Base-by-base conservation (phyloP, 1,139 yeast genomes). In the Lodderomyces metapsilosis region DNA sequence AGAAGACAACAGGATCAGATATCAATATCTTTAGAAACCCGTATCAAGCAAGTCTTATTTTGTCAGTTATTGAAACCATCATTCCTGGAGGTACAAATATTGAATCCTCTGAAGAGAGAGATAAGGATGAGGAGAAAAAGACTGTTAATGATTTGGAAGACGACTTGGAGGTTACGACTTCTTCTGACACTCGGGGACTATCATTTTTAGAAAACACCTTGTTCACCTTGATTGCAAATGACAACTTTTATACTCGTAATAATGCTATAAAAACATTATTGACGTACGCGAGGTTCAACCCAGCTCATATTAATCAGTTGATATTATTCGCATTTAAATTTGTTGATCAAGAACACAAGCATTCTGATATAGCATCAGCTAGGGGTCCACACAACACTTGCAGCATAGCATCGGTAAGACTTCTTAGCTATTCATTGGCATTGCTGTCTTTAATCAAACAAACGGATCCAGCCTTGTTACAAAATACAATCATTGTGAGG, bases 401-500 rank as follows among this genome's bases (percentile, higher is more conserved):
- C 18, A 41, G 41, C 5, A 51, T 54, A 15, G 42, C 53, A 2
- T 47, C 62, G 0, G 59, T 62, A 1, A 60, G 60, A 39, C 49
- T 70, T 6, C 49, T 64, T 35, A 62, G 66, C 32, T 68, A 62
- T 47, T 61, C 76, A 0, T 59, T 71, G 40, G 63, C 67, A 2
- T 56, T 73, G 37, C 66, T 65, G 60, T 53, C 74, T 0, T 52
- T 71, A 28, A 58, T 73, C 23, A 69, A 62, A 41, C 71, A 67
- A 40, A 63, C 76, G 0, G 66, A 69, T 18, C 58, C 67, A 4
- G 53, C 61, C 1, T 50, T 64, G 8, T 53, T 73, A n/a, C 76
- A 70, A 47, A 69, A 71, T 44, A 58, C 77, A 3, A 63, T 70
- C 1, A 58, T 71, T 10, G 70, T 71, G 17, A 70, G 70, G 43